Conservation (phyloP, 2,329 filamentous ascomycete genomes). For the Arthrinium phaeospermum region DNA sequence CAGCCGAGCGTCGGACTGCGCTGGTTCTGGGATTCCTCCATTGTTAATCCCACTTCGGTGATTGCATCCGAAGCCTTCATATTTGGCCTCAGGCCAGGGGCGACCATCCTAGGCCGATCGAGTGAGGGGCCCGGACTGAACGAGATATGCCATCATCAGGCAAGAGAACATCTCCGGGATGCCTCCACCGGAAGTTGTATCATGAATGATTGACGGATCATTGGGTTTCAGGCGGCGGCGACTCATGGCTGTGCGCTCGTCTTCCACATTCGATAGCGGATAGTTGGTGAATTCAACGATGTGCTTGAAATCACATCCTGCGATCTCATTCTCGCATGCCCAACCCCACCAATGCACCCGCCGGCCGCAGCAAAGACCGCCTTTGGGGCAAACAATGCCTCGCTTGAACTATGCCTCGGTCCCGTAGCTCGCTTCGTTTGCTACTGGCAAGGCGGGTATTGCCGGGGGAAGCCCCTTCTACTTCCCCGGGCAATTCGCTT, state of each 20-base stretch:
- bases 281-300: slow-evolving; percentile 34
- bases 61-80: slow-evolving; percentile 58
- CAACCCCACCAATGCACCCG: slow-evolving; percentile 66
- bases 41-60: slow-evolving; percentile 64
- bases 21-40: slow-evolving; percentile 77
- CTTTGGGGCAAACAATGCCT: slow-evolving; percentile 71
- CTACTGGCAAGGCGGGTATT: slow-evolving; percentile 41
- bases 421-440: slow-evolving; percentile 40
- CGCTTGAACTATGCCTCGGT: slow-evolving; percentile 59
- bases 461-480: slow-evolving; percentile 37
- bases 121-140: no score
- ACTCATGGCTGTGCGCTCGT: slow-evolving; percentile 22
- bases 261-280: slow-evolving; percentile 28
- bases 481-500: no score
- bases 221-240: neutral
- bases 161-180: no score
- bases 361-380: slow-evolving; percentile 67
- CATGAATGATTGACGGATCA: neutral
- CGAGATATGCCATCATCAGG: no score
- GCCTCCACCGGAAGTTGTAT: neutral
- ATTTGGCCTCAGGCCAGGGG: slow-evolving; percentile 29
- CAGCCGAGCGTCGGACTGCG: slow-evolving; percentile 73
- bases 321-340: slow-evolving; percentile 56
- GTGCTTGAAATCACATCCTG: slow-evolving; percentile 54
- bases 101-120: no score